These are phyloP conservation scores for Nigrograna mackinnonii DNA, from an alignment of 2,329 filamentous ascomycete species.

Conservation along the genomic window DNA sequence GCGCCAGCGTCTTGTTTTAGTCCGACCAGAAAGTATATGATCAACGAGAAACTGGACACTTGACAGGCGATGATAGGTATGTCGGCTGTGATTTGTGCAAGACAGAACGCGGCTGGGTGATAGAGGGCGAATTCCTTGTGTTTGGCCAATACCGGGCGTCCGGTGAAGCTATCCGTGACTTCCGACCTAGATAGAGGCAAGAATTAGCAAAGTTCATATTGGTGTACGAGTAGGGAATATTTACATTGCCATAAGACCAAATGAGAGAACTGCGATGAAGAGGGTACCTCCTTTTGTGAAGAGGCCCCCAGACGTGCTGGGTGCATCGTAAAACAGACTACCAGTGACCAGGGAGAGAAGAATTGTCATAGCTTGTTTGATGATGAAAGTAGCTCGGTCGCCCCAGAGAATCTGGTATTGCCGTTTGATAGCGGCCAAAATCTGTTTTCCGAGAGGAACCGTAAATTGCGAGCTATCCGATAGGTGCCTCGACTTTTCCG, in stretches of 20 bases:
- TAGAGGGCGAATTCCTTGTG: slow-evolving; percentile 85
- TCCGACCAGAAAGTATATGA: slow-evolving; percentile 83
- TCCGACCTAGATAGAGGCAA: too few relatives aligned
- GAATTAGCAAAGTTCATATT: too few relatives aligned
- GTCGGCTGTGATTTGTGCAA: slow-evolving; percentile 69
- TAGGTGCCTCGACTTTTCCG: slow-evolving; percentile 61
- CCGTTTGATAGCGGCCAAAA: slow-evolving; percentile 59
- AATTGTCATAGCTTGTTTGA: slow-evolving; percentile 63
- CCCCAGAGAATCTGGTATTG: slow-evolving; percentile 70
- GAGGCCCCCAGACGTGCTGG: slow-evolving; percentile 60
- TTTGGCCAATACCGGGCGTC: slow-evolving; percentile 82
- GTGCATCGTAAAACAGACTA: slow-evolving; percentile 69
- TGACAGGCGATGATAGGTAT: slow-evolving; percentile 62
- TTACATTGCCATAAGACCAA: slow-evolving; percentile 64
- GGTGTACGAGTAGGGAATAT: too few relatives aligned
- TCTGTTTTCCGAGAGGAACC: slow-evolving; percentile 43
- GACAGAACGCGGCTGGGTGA: slow-evolving; percentile 76
- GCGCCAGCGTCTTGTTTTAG: slow-evolving; percentile 70
- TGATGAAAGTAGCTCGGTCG: slow-evolving; percentile 65
- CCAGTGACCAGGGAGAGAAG: slow-evolving; percentile 65
- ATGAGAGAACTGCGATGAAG: slow-evolving; percentile 67
- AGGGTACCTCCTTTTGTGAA: slow-evolving; percentile 67
- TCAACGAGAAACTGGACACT: slow-evolving; percentile 60
- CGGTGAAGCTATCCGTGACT: slow-evolving; percentile 60
- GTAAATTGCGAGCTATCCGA: slow-evolving; percentile 59